Conservation (phyloP, 2,329 filamentous ascomycete genomes). For the Pseudogymnoascus sp. region DNA sequence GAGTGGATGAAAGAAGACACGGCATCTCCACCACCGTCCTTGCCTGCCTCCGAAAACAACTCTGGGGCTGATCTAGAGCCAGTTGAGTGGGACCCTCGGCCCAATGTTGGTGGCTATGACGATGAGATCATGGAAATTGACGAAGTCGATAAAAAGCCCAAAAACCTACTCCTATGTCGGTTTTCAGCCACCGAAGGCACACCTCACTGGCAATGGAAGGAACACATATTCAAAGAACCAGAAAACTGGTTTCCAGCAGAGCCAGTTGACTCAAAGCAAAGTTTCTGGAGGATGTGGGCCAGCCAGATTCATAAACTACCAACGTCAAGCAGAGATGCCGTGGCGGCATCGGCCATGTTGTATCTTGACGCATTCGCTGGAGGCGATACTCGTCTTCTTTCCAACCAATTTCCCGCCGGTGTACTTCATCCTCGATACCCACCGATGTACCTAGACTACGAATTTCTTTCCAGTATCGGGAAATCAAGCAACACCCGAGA, state of each 20-base stretch:
- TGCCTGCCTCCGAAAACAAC: neutral
- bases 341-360: neutral
- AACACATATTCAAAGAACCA: neutral
- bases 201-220: neutral
- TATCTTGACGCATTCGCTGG: neutral
- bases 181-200: neutral
- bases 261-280: neutral
- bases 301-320: neutral
- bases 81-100: neutral
- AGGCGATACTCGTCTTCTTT: neutral
- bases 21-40: neutral
- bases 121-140: neutral
- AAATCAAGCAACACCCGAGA: neutral
- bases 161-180: neutral
- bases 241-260: neutral
- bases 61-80: neutral
- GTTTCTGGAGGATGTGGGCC: neutral
- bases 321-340: neutral
- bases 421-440: neutral
- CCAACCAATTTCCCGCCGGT: neutral
- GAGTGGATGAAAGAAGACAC: neutral
- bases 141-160: neutral
- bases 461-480: neutral
- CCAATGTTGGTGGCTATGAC: neutral
- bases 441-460: neutral